A percentile compares a stretch with the other conserved stretches of the same genome.
These are phyloP conservation scores for Penicillium cosmopolitanum DNA, from an alignment of 495 filamentous ascomycete genomes.

Conservation along the genomic window DNA sequence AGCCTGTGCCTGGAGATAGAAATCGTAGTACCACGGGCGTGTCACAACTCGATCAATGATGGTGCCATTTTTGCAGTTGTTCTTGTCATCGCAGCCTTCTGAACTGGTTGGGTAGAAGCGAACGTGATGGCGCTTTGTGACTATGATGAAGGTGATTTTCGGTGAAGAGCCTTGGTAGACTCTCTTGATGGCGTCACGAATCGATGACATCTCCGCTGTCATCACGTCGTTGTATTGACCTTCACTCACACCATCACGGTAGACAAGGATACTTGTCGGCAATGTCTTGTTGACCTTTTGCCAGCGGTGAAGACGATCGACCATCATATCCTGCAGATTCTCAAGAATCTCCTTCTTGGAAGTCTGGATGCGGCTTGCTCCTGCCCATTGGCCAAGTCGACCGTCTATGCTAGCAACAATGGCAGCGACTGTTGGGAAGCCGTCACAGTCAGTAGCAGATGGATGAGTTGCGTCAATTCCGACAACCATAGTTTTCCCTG, in stretches of 20 bases:
- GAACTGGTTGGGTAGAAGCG: conserved; percentile 70
- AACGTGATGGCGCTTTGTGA: conserved; percentile 89
- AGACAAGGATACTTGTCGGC: conserved; percentile 76
- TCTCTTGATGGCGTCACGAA: conserved; percentile 58
- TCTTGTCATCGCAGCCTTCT: conserved; percentile 54
- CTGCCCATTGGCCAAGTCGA: conserved; percentile 69
- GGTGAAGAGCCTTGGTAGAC: conserved; percentile 52
- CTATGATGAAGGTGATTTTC: conserved; percentile 40
- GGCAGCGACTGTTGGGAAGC: conserved; percentile 69
- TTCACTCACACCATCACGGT: conserved; percentile 86
- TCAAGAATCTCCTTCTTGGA: conserved; percentile 61
- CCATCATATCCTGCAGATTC: conserved; percentile 55
- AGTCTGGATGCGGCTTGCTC: conserved; percentile 60
- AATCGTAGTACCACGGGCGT: conserved; percentile 69
- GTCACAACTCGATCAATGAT: conserved; percentile 86
- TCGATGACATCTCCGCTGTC: conserved; percentile 48
- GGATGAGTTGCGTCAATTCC: conserved; percentile 90
- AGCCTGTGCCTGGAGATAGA: conserved; percentile 78
- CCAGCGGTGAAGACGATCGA: conserved; percentile 62
- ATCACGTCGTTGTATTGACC: conserved; percentile 68
- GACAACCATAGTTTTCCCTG: conserved; percentile 72
- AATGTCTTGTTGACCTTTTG: conserved; percentile 47
- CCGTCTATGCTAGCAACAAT: conserved; percentile 72
- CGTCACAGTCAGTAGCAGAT: conserved; percentile 59
- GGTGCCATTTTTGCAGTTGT: conserved; percentile 70